Evolutionary conservation across 2,329 filamentous ascomycete genomes (phyloP).

Genomic region (Diaporthe aspalathi): DNA sequence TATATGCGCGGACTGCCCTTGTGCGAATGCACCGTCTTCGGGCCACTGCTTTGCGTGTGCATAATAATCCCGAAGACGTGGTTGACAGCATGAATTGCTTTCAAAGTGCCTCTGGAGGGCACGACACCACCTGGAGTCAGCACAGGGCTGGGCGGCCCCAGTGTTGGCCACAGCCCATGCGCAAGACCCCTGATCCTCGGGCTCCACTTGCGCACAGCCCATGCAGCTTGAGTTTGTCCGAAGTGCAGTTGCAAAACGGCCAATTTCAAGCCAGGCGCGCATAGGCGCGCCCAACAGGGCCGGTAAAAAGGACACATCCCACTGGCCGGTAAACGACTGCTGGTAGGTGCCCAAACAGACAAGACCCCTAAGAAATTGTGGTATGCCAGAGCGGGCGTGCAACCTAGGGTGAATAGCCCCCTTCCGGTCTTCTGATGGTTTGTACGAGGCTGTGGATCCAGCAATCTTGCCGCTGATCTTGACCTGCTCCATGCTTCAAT

Average conservation of each 20-base stretch:
- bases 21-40: too few species aligned
- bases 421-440: not conserved
- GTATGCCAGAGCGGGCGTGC: not conserved
- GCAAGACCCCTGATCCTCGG: conserved; percentile 22
- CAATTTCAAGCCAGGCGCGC: conserved; percentile 1
- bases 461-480: conserved; percentile 16
- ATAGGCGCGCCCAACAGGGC: conserved; percentile 2
- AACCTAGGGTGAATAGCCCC: not conserved
- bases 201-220: conserved; percentile 24
- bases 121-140: not conserved
- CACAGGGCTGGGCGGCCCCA: conserved; percentile 12
- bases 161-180: not conserved
- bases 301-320: not conserved
- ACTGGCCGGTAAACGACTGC: not conserved
- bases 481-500: conserved; percentile 9
- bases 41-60: too few species aligned
- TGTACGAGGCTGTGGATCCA: conserved; percentile 7
- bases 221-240: not conserved
- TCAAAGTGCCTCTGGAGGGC: too few species aligned
- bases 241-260: not conserved
- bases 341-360: not conserved
- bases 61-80: not conserved
- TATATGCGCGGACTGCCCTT: not conserved
- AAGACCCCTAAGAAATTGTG: conserved; percentile 2
- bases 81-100: too few species aligned